Conservation (phyloP, 208 protist species). For the Tritrichomonas foetus region DNA sequence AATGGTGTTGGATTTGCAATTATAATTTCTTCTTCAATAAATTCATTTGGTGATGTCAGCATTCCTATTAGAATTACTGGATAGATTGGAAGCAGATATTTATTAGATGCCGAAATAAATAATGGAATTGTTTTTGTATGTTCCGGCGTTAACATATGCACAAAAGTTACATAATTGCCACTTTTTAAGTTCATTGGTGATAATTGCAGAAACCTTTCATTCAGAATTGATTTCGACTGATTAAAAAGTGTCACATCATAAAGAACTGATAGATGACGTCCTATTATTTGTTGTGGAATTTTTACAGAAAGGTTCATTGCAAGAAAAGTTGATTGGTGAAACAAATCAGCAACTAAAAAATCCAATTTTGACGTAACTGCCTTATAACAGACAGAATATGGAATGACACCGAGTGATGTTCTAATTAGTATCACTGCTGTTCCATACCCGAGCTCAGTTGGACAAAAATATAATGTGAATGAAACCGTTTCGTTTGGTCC, state of each 20-base stretch:
- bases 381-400: background rate
- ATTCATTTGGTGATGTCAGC: background rate
- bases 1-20: background rate
- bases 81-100: background rate
- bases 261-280: background rate
- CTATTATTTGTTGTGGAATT: no score
- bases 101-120: background rate
- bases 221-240: background rate
- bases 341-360: no score
- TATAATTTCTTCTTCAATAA: background rate
- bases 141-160: background rate
- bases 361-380: no score
- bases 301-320: no score
- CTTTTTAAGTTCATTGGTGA: background rate
- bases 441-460: no score
- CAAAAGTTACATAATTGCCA: background rate
- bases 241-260: background rate
- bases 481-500: no score
- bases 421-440: background rate
- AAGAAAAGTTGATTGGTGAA: no score
- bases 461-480: no score
- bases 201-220: background rate
- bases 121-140: background rate
- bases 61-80: background rate
- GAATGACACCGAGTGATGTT: background rate